Conservation (phyloP, 2,329 filamentous ascomycete species). For the Aspergillus hiratsukae region DNA sequence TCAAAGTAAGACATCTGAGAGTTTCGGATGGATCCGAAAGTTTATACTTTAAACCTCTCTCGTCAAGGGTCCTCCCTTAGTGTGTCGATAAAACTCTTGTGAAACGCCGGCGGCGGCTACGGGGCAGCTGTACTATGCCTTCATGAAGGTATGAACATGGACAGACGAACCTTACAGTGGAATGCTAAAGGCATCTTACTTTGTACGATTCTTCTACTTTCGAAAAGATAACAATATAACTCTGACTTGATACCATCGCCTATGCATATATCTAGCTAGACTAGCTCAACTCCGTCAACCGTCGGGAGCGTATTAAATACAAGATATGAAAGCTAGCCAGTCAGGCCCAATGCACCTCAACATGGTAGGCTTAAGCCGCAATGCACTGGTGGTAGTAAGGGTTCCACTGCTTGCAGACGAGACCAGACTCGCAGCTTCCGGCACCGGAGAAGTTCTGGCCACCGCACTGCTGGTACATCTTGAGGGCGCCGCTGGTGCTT, state of each 20-base stretch:
- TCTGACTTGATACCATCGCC: not conserved
- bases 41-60: not conserved
- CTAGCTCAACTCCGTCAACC: not conserved
- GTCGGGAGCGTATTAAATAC: not conserved
- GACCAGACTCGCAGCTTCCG: conserved; percentile 11
- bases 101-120: not conserved
- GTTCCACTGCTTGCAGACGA: conserved; percentile 19
- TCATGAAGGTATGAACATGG: not conserved
- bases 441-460: conserved; percentile 12
- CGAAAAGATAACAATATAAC: not conserved
- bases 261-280: not conserved
- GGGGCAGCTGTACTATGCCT: not conserved
- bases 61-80: not conserved
- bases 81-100: not conserved
- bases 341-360: not conserved
- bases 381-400: conserved; percentile 20
- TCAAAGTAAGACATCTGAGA: not conserved
- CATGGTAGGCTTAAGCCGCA: conserved; percentile 1
- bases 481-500: conserved; percentile 4
- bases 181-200: too few relatives aligned
- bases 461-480: conserved; percentile 16
- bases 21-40: not conserved
- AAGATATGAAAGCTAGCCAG: not conserved
- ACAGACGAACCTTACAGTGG: not conserved
- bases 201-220: not conserved